Conservation (phyloP, 106 monocot species). For the Phalaenopsis aphrodite region DNA sequence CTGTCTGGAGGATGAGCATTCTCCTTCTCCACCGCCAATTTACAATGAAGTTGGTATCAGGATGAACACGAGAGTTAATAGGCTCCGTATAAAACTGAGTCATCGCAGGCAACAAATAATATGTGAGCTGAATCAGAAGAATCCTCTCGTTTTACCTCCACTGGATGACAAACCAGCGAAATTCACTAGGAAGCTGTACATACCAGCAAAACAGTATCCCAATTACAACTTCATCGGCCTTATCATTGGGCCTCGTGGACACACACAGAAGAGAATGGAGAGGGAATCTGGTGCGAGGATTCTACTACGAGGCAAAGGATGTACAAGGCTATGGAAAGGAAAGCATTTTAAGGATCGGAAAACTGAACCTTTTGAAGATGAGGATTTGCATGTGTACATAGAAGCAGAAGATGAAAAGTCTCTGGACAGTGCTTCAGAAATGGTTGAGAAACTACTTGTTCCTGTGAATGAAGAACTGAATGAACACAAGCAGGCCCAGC, state of each 20-base stretch:
- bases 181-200: conserved; percentile 49
- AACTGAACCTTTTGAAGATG: conserved; percentile 15
- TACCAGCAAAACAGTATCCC: conserved; percentile 56
- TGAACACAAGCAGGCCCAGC: conserved; percentile 36
- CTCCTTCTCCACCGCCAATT: conserved; percentile 22
- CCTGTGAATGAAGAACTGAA: conserved; percentile 42
- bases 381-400: conserved; percentile 55
- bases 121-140: conserved; percentile 19
- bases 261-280: conserved; percentile 56
- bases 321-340: neutral
- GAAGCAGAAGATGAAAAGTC: conserved; percentile 49
- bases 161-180: conserved; percentile 12
- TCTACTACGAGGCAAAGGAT: conserved; percentile 47
- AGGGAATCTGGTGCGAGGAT: conserved; percentile 52
- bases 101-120: conserved; percentile 25
- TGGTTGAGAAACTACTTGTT: conserved; percentile 64
- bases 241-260: conserved; percentile 61
- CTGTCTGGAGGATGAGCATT: conserved; percentile 14
- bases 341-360: neutral
- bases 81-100: conserved; percentile 10
- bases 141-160: conserved; percentile 23
- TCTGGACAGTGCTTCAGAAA: conserved; percentile 41
- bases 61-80: conserved; percentile 9
- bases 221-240: conserved; percentile 62
- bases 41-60: conserved; percentile 15